Conservation (phyloP, 345 rosid genomes). For the Heritiera fomes region DNA sequence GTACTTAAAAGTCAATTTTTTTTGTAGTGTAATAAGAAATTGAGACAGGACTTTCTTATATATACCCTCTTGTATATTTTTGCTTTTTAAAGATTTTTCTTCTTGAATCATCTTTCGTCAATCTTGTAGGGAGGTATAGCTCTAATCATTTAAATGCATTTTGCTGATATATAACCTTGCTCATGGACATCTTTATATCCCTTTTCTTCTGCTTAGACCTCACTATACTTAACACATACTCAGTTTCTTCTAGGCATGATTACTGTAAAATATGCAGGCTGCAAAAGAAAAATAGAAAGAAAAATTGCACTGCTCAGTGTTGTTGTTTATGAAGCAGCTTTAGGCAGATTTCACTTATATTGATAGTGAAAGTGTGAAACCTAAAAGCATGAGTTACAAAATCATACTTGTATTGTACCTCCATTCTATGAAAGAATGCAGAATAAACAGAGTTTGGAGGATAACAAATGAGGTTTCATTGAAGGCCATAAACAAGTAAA, state of each 20-base stretch:
- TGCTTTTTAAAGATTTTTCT: neutral
- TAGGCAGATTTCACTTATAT: neutral
- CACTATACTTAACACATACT: neutral
- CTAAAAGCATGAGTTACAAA: neutral
- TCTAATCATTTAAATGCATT: neutral
- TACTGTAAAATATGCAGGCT: neutral
- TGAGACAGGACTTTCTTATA: too few species aligned
- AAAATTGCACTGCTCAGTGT: neutral
- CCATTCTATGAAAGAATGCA: neutral
- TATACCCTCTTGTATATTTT: too few species aligned
- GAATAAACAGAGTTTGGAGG: neutral
- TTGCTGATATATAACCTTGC: neutral
- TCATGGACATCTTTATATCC: neutral
- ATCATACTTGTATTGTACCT: neutral
- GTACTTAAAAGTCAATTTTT: too few species aligned
- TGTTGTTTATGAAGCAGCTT: neutral
- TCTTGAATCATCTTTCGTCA: too few species aligned
- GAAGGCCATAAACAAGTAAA: conserved; percentile 89
- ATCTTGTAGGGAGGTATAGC: too few species aligned
- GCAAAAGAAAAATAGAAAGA: neutral
- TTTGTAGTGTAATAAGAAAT: too few species aligned
- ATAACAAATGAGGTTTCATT: conserved; percentile 33
- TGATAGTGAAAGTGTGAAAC: neutral
- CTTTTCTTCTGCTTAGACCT: neutral
- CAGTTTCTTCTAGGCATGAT: neutral